Conservation (phyloP, 352 stramenopile species). For the Pythium dissimile region DNA sequence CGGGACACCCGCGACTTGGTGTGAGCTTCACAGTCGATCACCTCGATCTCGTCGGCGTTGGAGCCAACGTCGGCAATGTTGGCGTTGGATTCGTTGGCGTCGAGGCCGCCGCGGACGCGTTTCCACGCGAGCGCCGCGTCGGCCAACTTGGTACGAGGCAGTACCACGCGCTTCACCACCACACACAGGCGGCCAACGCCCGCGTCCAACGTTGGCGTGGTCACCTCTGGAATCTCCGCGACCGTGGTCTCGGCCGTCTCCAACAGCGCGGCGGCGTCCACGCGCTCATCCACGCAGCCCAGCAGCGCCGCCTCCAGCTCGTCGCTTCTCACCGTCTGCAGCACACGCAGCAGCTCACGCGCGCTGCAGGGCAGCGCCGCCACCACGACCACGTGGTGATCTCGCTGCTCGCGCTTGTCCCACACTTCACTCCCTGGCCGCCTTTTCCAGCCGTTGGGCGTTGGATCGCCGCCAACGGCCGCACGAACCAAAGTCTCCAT, state of each 20-base stretch:
- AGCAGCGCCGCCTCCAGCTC: conserved; percentile 15
- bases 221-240: neutral
- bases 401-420: neutral
- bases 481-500: neutral
- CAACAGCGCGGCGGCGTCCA: neutral
- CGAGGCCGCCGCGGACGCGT: neutral
- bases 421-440: neutral
- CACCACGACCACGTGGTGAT: neutral
- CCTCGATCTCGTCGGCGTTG: neutral
- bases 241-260: neutral
- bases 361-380: neutral
- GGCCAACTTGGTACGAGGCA: conserved; percentile 5
- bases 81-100: neutral
- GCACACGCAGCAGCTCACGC: conserved; percentile 6
- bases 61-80: too few species aligned
- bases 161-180: neutral
- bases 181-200: neutral
- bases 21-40: neutral
- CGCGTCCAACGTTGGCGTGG: neutral
- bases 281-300: conserved; percentile 2
- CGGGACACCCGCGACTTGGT: neutral
- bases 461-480: neutral
- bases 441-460: neutral
- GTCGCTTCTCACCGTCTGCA: conserved; percentile 6
- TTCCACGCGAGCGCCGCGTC: conserved; percentile 2